Conservation (phyloP, 2,329 filamentous ascomycete species). For the Monosporascus sp. region DNA sequence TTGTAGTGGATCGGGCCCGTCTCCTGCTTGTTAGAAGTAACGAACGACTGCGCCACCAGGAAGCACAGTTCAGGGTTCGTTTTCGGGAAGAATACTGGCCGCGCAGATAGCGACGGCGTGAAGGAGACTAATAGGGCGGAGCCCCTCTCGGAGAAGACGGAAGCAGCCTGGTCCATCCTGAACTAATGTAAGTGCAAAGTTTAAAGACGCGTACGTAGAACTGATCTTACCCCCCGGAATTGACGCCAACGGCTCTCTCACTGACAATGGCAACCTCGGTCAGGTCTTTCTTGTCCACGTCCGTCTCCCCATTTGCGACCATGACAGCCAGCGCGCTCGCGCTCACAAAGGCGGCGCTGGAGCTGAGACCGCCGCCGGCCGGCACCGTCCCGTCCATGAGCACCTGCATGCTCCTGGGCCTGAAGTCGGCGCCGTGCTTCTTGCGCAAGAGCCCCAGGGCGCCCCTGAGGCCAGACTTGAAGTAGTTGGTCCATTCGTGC, state of each 20-base stretch:
- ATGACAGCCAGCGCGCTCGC: constrained; percentile 84
- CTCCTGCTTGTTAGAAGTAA: constrained; percentile 89
- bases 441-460: constrained; percentile 72
- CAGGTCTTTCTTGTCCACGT: constrained; percentile 84
- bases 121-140: constrained; percentile 89
- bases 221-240: constrained; percentile 76
- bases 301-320: constrained; percentile 71
- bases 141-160: constrained; percentile 83
- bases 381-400: constrained; percentile 90
- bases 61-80: constrained; percentile 82
- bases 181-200: constrained; percentile 2
- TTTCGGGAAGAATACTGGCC: constrained; percentile 74
- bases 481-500: constrained; percentile 98
- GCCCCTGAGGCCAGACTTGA: constrained; percentile 83
- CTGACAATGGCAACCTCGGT: constrained; percentile 92
- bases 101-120: constrained; percentile 68
- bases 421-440: constrained; percentile 55
- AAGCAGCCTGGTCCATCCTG: constrained; percentile 96
- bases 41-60: constrained; percentile 89
- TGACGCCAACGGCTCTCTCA: constrained; percentile 90
- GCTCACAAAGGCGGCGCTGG: constrained; percentile 89
- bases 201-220: constrained; percentile 10
- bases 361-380: constrained; percentile 85
- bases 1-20: constrained; percentile 95
- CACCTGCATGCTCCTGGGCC: constrained; percentile 74